Evolutionary conservation across 129 eudicot species (phyloP), one percentile per base, ranked within the genome.

Genomic region (Heracleum sosnowskyi): DNA sequence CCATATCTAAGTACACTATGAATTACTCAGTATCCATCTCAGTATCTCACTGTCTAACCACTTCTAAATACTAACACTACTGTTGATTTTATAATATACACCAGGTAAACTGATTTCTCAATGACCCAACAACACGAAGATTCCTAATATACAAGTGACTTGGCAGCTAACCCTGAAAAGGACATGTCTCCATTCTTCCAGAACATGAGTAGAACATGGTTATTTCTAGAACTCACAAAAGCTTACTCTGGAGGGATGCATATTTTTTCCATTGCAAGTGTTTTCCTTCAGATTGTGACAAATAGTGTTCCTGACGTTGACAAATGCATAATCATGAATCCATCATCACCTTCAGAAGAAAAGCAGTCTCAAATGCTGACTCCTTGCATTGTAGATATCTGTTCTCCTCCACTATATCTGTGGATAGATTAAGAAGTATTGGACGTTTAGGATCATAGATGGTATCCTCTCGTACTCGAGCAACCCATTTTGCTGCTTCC

Each of bases 401-500:
- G 73, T 95, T 95, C 6, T 95, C 96, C 66, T 95, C 97, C 20
- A 91, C 94, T 74, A 90, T 63, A 83, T 95, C 96, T 0, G 88
- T 81, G 0, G 90, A 88, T 79, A 92, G 74, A 85, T 86, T 92
- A 2, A 90, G 90, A 75, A 95, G 84, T 62, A 91, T 80, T 22
- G 98, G 98, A 79, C 84, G 96, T 34, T 80, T 83, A 42, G 98
- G 92, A 82, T 95, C 87, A 42, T 90, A 81, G 39, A 87, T 76
- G n/a, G 92, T 77, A 44, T 66, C 78, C 49, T 95, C 98, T 44
- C 98, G 96, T 44, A 88, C 94, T 35, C 91, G 90, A 24, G 97
- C 98, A 78, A 84, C 96, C 93, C 92, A 92, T 86, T 95, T 95
- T 77, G 98, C 98, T 26, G 98, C 96, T 90, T 87, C 98, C 98